phyloP scores from a whole-genome alignment of 2,329 filamentous ascomycete genomes.

The Thyridium curvatum region DNA sequence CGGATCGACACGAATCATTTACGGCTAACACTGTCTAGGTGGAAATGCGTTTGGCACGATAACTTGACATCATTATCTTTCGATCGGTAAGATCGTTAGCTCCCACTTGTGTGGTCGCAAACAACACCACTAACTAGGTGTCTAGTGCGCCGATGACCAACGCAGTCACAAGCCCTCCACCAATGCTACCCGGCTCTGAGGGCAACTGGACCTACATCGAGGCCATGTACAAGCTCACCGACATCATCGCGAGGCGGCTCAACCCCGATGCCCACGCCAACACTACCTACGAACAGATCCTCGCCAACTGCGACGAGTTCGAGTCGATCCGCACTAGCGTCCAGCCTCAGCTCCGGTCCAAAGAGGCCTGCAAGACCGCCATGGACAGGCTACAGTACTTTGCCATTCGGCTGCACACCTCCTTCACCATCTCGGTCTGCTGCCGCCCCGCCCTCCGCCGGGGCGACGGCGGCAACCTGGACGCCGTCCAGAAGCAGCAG shows the following conservation, averaged over 20 bases:
- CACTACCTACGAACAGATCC: conserved; percentile 47
- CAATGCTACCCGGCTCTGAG: conserved; percentile 28
- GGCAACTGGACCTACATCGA: conserved; percentile 53
- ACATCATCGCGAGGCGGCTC: conserved; percentile 51
- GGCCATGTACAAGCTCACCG: conserved; percentile 58
- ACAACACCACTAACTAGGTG: not conserved
- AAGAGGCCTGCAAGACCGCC: conserved; percentile 58
- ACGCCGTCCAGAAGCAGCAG: conserved; percentile 43
- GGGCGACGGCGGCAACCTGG: conserved; percentile 40
- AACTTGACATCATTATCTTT: conserved; percentile 61
- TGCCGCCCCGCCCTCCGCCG: conserved; percentile 56
- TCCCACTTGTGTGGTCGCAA: not conserved
- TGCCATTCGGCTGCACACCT: conserved; percentile 58
- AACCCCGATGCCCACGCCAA: conserved; percentile 46
- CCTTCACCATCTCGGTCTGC: conserved; percentile 59
- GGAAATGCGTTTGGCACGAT: conserved; percentile 63
- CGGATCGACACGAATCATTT: not conserved
- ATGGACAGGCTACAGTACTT: conserved; percentile 58
- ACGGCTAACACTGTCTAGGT: conserved; percentile 24
- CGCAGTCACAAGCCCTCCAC: conserved; percentile 48
- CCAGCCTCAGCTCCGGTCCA: conserved; percentile 46
- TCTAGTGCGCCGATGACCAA: conserved; percentile 56
- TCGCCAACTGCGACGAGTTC: conserved; percentile 50
- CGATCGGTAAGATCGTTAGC: conserved; percentile 39
- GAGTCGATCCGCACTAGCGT: conserved; percentile 45